These are phyloP conservation scores for Bathelium albidoporum DNA, from an alignment of 495 filamentous ascomycete species.

Conservation along the genomic window DNA sequence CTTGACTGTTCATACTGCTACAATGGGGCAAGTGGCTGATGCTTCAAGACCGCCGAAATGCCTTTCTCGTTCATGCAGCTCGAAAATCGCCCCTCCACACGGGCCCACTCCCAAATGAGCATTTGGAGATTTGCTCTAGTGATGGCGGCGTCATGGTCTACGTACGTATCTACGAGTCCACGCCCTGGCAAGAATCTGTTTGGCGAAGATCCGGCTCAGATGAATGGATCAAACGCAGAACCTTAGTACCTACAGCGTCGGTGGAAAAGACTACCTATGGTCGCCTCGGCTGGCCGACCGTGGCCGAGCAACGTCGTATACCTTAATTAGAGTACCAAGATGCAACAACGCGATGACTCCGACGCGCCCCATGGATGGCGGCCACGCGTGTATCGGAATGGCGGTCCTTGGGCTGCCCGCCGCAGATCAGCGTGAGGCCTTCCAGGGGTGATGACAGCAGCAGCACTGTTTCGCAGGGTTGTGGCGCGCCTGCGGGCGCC, in stretches of 20 bases:
- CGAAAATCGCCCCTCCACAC: not conserved
- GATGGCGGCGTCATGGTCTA: not conserved
- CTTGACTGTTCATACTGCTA: not conserved
- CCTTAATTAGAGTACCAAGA: conserved; percentile 4
- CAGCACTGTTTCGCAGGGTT: not conserved
- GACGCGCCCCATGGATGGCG: not conserved
- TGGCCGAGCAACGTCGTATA: not conserved
- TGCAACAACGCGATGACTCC: not conserved
- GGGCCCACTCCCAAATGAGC: not conserved
- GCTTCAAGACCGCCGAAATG: not conserved
- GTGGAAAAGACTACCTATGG: not conserved
- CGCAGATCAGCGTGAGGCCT: not conserved
- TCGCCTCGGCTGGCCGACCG: not conserved
- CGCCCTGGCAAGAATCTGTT: not conserved
- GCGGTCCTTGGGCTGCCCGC: not conserved
- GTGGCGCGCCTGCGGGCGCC: not conserved
- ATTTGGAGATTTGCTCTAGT: not conserved
- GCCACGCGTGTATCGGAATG: not conserved
- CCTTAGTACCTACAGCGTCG: not conserved
- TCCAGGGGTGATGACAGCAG: not conserved
- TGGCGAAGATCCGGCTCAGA: not conserved
- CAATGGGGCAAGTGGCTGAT: not conserved
- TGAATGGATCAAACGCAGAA: not conserved
- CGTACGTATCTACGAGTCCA: too few species aligned
- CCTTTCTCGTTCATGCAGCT: not conserved